Base-by-base conservation (phyloP, 1,139 yeast genomes). In the Yamadazyma conglobata region DNA sequence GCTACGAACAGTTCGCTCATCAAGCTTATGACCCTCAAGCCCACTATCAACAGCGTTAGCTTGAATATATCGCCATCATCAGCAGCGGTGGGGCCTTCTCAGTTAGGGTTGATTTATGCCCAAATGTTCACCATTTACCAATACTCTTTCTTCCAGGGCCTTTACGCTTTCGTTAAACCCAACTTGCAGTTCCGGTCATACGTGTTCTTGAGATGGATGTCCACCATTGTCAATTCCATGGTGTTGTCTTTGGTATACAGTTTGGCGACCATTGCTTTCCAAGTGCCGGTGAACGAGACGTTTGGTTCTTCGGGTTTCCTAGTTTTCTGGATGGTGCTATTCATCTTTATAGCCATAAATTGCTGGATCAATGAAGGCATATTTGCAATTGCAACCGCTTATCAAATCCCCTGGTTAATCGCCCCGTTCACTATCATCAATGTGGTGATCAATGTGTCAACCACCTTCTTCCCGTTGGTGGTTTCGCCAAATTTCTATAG, bases 321-420 rank as follows among this genome's bases (percentile, higher is more conserved):
- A 24, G 73, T 80, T 2, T 71, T 70, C 40, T 81, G 88, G 88
- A 56, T 76, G 64, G 52, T 77, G 24, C 73, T 75, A 24, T 80
- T 68, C 55, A 48, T 79, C 33, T 67, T 74, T 30, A 72, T 80
- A 69, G 56, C 70, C 33, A 81, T 86, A 0, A 67, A 76, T 15
- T 84, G 84, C 16, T 79, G 78, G 19, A 73, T 78, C 16, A 77
- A 75, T 44, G 88, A 81, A 51, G 73, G 76, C 38, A 63, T 73
- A 35, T 73, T 75, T 10, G 50, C 70, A 37, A 28, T 77, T 4
- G 50, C 74, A 4, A 56, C 73, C 31, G 57, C 71, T 1, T 44
- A 52, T 22, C 64, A 60, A 25, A 77, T 78, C 5, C 70, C 74
- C n/a, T 39, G 41, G 5, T 53, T 64, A 27, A 41, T 79, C 10